These are phyloP conservation scores for Paraglomus brasilianum DNA, from an alignment of 192 early-diverging fungal species.

Conservation along the genomic window DNA sequence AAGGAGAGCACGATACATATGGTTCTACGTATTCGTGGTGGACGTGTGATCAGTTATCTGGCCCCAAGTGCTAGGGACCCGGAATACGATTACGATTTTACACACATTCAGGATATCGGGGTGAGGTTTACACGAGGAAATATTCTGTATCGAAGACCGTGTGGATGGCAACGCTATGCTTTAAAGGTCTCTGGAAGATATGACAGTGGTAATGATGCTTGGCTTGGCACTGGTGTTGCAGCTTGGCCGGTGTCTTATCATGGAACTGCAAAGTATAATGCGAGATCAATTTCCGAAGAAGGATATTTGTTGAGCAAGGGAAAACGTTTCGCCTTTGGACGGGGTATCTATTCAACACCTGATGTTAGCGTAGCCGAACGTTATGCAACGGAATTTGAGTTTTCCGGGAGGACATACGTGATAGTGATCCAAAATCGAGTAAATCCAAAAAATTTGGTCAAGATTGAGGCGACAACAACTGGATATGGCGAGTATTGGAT, in stretches of 20 bases:
- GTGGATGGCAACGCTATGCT: constrained; percentile 8
- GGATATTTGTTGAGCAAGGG: constrained; percentile 1
- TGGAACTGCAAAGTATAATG: neutral
- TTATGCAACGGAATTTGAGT: constrained; percentile 3
- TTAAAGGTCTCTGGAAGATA: constrained; percentile 11
- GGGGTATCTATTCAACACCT: constrained; percentile 13
- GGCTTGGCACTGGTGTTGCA: neutral
- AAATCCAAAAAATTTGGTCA: constrained; percentile 3
- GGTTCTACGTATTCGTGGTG: constrained; percentile 63
- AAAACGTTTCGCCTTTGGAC: constrained; percentile 2
- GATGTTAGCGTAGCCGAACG: neutral
- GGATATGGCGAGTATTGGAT: neutral
- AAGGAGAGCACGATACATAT: constrained; percentile 65
- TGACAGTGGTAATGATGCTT: neutral
- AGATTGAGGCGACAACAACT: neutral
- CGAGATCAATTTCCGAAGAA: neutral
- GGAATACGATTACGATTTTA: constrained; percentile 11
- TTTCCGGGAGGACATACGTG: neutral
- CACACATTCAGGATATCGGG: neutral
- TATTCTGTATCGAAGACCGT: constrained; percentile 2
- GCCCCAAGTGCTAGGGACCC: neutral
- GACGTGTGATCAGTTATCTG: neutral
- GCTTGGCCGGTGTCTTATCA: constrained; percentile 19
- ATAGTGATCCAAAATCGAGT: constrained; percentile 17
- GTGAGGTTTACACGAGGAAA: neutral